A percentile compares a stretch with the other conserved stretches of the same genome.
These are phyloP conservation scores for Santalum album DNA, from an alignment of 164 flowering plant species.

Conservation along the genomic window DNA sequence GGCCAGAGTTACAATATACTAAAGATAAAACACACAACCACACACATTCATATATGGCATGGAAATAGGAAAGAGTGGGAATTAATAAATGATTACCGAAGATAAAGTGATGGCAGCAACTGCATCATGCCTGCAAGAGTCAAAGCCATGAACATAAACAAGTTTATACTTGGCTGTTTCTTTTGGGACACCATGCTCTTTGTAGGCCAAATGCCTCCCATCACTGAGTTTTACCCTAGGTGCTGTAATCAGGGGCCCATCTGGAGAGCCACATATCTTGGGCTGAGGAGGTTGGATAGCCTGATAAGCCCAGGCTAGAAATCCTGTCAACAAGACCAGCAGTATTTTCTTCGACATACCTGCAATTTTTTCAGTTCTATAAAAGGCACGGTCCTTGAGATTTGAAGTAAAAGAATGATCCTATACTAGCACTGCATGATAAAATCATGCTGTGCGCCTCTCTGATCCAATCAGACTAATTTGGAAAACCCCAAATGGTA, in stretches of 20 bases:
- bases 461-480: too few species aligned
- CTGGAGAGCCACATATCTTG: slow-evolving; percentile 47
- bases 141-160: slow-evolving; percentile 50
- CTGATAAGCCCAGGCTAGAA: slow-evolving; percentile 47
- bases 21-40: not conserved
- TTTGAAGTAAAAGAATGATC: not conserved
- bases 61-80: not conserved
- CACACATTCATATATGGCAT: too few species aligned
- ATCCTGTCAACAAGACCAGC: slow-evolving; percentile 27
- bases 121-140: slow-evolving; percentile 35
- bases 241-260: slow-evolving; percentile 59
- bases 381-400: slow-evolving; percentile 10
- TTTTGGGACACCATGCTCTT: slow-evolving; percentile 57
- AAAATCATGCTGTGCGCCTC: too few species aligned
- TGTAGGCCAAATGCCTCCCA: slow-evolving; percentile 74
- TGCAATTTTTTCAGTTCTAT: slow-evolving; percentile 13
- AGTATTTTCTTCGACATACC: slow-evolving; percentile 28
- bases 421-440: not conserved
- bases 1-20: not conserved
- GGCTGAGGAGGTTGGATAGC: slow-evolving; percentile 54
- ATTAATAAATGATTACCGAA: slow-evolving; percentile 26
- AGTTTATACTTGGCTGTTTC: slow-evolving; percentile 50
- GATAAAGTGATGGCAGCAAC: slow-evolving; percentile 19
- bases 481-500: too few species aligned
- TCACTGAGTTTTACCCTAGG: slow-evolving; percentile 62